Conservation (phyloP, 495 filamentous ascomycete species). For the Neurospora tetrasperma region DNA sequence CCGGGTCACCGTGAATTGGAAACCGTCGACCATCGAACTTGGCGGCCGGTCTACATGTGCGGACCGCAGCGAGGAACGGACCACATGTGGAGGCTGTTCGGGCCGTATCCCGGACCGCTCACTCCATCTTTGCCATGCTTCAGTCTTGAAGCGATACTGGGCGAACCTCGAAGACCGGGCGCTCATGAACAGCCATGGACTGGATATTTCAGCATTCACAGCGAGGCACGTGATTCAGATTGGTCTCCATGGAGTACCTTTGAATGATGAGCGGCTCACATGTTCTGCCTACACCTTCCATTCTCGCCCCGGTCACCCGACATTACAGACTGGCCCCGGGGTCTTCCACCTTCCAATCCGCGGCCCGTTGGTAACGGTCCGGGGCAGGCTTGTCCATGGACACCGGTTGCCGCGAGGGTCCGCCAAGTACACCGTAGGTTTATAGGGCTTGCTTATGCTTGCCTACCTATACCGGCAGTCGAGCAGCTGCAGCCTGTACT, state of each 20-base stretch:
- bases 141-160: background rate
- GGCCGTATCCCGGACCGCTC: background rate
- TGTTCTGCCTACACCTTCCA: background rate
- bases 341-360: background rate
- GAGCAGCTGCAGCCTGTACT: background rate
- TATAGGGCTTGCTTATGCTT: background rate
- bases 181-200: background rate
- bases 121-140: background rate
- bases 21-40: background rate
- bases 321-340: background rate
- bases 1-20: background rate
- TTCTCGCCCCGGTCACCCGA: background rate
- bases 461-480: background rate
- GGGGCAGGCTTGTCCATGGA: background rate
- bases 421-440: background rate
- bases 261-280: background rate
- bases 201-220: background rate
- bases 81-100: background rate
- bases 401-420: background rate
- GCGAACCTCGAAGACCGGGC: background rate
- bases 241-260: background rate
- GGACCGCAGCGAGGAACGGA: background rate
- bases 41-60: background rate
- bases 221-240: background rate
- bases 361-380: background rate